These are phyloP conservation scores for Ophiocordyceps camponoti-leonardi DNA, from an alignment of 2,329 filamentous ascomycete species.

Conservation along the genomic window DNA sequence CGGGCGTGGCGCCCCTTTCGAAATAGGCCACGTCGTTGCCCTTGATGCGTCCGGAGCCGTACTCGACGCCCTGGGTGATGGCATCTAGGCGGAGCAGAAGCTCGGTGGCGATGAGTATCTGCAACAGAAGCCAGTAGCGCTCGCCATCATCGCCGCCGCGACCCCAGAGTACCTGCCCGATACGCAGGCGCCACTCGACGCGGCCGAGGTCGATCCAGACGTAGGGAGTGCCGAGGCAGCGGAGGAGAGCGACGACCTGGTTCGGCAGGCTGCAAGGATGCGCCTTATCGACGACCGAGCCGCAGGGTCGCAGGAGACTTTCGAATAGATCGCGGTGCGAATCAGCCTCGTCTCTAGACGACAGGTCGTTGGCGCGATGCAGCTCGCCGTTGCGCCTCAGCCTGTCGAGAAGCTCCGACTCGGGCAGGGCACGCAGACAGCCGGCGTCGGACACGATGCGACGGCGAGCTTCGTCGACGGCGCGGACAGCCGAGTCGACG, in stretches of 20 bases:
- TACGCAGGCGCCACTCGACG: conserved; percentile 56
- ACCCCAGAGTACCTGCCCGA: conserved; percentile 58
- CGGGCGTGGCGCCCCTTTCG: conserved; percentile 40
- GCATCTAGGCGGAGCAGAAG: conserved; percentile 47
- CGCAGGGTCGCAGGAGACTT: conserved; percentile 39
- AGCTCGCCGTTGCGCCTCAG: conserved; percentile 37
- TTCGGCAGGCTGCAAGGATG: conserved; percentile 48
- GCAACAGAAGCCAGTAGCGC: conserved; percentile 49
- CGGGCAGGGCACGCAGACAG: conserved; percentile 37
- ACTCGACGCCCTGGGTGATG: conserved; percentile 42
- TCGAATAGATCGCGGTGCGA: conserved; percentile 47
- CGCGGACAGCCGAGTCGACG: conserved; percentile 33
- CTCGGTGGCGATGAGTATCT: conserved; percentile 47
- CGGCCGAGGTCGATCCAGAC: conserved; percentile 61
- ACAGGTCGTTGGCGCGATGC: conserved; percentile 34
- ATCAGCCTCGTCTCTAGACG: conserved; percentile 33
- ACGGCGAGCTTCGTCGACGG: conserved; percentile 39
- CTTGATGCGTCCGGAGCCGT: conserved; percentile 30
- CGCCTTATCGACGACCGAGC: conserved; percentile 34
- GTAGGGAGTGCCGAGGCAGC: conserved; percentile 44
- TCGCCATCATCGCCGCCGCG: conserved; percentile 36
- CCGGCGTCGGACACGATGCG: conserved; percentile 35
- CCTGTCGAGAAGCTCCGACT: conserved; percentile 39
- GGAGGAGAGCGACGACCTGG: conserved; percentile 52
- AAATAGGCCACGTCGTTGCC: conserved; percentile 42